Conservation (phyloP, 768 basidiomycete species). For the Russula virescens region DNA sequence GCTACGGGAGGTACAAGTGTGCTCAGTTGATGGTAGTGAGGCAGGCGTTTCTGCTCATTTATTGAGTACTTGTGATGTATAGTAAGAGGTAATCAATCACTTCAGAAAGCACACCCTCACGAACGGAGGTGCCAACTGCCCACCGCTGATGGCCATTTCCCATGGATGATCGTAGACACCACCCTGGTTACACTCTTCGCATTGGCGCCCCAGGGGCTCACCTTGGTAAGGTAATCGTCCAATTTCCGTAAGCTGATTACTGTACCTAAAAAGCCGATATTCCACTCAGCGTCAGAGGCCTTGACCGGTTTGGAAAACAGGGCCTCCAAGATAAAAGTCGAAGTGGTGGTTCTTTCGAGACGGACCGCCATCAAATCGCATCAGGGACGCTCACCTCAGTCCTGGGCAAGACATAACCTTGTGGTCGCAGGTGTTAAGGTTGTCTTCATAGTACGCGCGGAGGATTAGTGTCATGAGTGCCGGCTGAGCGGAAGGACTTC, state of each 20-base stretch:
- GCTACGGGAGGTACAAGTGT: slow-evolving; percentile 11
- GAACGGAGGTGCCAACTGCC: slow-evolving; percentile 66
- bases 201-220: slow-evolving; percentile 54
- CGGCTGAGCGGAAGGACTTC: slow-evolving; percentile 56
- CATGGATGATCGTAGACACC: slow-evolving; percentile 73
- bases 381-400: slow-evolving; percentile 43
- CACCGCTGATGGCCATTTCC: slow-evolving; percentile 71
- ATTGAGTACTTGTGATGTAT: slow-evolving; percentile 17
- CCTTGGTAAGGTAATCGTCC: slow-evolving; percentile 58
- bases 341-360: slow-evolving; percentile 5
- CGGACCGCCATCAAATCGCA: not conserved
- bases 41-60: slow-evolving; percentile 16
- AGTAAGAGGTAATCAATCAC: not conserved
- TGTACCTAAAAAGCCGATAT: slow-evolving; percentile 34
- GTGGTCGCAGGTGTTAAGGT: slow-evolving; percentile 55
- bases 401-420: slow-evolving; percentile 58
- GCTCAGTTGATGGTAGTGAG: slow-evolving; percentile 11
- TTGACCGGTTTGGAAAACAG: not conserved
- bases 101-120: slow-evolving; percentile 44
- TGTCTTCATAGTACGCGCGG: slow-evolving; percentile 60
- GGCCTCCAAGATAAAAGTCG: not conserved
- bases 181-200: slow-evolving; percentile 69
- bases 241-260: slow-evolving; percentile 59
- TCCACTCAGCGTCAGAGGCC: slow-evolving; percentile 1
- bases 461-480: slow-evolving; percentile 53